These are phyloP conservation scores for Gossypium longicalyx DNA, from an alignment of 345 rosid species.

Conservation along the genomic window DNA sequence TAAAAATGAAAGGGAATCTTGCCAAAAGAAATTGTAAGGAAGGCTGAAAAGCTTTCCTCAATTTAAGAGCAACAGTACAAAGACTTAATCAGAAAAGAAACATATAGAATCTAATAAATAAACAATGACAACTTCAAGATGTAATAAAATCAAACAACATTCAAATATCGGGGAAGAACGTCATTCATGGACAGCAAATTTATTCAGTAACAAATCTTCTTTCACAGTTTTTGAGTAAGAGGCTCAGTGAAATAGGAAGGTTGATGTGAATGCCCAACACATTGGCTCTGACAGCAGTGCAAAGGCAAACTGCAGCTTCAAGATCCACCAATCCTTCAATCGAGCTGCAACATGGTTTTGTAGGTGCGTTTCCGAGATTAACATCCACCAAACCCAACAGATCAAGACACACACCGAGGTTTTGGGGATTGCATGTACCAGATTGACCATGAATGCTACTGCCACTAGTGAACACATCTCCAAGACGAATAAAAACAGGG, in stretches of 20 bases:
- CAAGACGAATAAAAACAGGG: no score
- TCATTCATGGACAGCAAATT: not conserved
- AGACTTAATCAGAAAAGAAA: no score
- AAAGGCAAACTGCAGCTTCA: conserved; percentile 57
- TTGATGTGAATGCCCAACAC: conserved; percentile 44
- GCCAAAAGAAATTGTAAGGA: no score
- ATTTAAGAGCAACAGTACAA: no score
- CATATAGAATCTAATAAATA: no score
- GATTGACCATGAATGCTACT: no score
- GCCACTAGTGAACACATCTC: not conserved
- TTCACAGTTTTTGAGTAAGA: conserved; percentile 41
- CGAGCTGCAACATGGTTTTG: conserved; percentile 31
- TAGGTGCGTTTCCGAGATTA: not conserved
- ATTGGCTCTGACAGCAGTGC: conserved; percentile 45
- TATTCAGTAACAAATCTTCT: conserved; percentile 33
- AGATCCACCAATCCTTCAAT: conserved; percentile 41
- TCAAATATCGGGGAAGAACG: no score
- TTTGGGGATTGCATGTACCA: not conserved
- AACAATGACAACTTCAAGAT: no score
- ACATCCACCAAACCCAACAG: not conserved
- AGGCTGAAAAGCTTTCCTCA: no score
- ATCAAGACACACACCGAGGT: not conserved
- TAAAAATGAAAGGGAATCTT: no score
- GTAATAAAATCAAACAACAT: no score
- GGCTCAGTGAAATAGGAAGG: conserved; percentile 36